These are phyloP conservation scores for Ganoderma sp. DNA, from an alignment of 1,284 basidiomycete genomes.

Conservation along the genomic window DNA sequence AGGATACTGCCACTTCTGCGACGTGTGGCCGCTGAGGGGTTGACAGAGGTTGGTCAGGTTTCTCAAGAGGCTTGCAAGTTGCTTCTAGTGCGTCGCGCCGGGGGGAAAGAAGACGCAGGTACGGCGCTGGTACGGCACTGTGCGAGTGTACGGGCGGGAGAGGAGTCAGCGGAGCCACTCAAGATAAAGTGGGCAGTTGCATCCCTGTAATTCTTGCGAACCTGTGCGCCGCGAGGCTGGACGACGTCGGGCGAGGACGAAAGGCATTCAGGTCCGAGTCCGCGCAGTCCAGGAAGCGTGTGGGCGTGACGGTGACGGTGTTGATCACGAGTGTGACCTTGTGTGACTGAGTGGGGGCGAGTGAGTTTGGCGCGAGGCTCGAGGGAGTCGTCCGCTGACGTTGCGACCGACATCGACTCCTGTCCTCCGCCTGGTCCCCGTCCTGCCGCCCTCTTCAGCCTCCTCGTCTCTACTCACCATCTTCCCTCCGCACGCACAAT, in stretches of 20 bases:
- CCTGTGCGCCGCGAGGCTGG: too few relatives aligned
- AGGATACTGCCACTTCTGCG: too few relatives aligned
- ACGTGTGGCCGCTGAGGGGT: too few relatives aligned
- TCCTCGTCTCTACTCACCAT: conserved; percentile 6
- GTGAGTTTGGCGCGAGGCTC: too few relatives aligned
- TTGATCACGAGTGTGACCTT: not conserved
- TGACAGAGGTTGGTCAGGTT: too few relatives aligned
- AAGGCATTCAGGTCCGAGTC: too few relatives aligned
- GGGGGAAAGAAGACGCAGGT: not conserved
- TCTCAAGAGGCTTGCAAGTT: not conserved
- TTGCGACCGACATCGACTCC: not conserved
- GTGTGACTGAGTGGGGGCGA: not conserved
- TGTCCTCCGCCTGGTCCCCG: not conserved
- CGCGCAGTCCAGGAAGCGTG: too few relatives aligned
- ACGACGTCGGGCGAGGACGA: too few relatives aligned
- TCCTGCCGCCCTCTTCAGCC: not conserved
- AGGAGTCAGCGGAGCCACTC: too few relatives aligned
- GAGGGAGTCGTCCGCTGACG: conserved; percentile 1
- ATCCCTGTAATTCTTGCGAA: too few relatives aligned
- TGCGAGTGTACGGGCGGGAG: not conserved
- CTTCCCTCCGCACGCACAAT: conserved; percentile 30
- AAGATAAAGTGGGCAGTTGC: too few relatives aligned
- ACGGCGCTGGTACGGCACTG: not conserved
- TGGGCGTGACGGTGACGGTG: not conserved
- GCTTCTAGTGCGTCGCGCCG: not conserved